Percentiles rank a stretch among this genome's conserved stretches.
phyloP scores from a whole-genome alignment of 306 rosid species.

The Gynostemma pentaphyllum region DNA sequence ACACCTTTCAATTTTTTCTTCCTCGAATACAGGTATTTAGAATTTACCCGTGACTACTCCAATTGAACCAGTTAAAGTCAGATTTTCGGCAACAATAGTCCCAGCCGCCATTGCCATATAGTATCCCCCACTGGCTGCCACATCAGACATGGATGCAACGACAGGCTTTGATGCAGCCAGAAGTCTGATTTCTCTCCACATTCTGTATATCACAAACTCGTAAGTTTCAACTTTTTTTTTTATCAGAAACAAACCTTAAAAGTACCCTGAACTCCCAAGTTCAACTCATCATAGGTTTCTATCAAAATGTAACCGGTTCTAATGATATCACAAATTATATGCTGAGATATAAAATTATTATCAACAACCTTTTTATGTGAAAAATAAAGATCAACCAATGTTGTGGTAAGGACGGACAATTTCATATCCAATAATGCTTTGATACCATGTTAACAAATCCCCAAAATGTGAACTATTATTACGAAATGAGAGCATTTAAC shows the following conservation, averaged over 20 bases:
- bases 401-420: not conserved
- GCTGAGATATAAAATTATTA: not conserved
- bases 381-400: not conserved
- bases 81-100: conserved; percentile 84
- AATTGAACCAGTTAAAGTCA: conserved; percentile 90
- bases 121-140: conserved; percentile 98
- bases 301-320: too few species aligned
- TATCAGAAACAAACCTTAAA: too few species aligned
- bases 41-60: conserved; percentile 85
- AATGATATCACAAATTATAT: not conserved
- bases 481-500: too few species aligned
- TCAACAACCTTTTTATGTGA: not conserved
- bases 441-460: too few species aligned
- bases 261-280: too few species aligned
- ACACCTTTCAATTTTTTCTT: not conserved
- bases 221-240: too few species aligned
- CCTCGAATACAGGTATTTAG: conserved; percentile 1
- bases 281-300: too few species aligned
- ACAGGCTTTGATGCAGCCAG: conserved; percentile 92
- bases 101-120: conserved; percentile 97
- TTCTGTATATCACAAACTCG: conserved; percentile 38
- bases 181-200: conserved; percentile 98
- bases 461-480: too few species aligned
- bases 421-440: too few species aligned
- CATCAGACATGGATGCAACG: conserved; percentile 91